Evolutionary conservation across 306 rosid species (phyloP).

Genomic region (Pyrus pyrifolia): DNA sequence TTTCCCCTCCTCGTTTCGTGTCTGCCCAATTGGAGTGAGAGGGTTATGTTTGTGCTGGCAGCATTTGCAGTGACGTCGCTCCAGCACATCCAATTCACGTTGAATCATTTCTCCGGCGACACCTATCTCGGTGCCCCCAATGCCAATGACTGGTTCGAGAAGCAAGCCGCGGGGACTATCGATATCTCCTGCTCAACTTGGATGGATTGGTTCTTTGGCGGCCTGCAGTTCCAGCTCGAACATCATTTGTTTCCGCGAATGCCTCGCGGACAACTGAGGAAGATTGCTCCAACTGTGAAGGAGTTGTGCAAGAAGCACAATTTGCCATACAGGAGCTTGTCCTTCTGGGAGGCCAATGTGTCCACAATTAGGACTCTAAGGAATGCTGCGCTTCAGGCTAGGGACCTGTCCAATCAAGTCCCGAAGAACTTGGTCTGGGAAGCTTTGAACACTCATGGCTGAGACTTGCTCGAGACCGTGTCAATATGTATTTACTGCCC

Average conservation of each 20-base stretch:
- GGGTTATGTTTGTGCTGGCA: slow-evolving; percentile 23
- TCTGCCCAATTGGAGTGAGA: slow-evolving; percentile 27
- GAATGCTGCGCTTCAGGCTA: slow-evolving; percentile 44
- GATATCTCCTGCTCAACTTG: slow-evolving; percentile 37
- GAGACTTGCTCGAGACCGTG: background rate
- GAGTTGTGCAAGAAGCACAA: slow-evolving; percentile 44
- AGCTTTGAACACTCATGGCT: slow-evolving; percentile 47
- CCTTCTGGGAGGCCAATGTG: slow-evolving; percentile 39
- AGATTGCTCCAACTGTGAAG: slow-evolving; percentile 28
- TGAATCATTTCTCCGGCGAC: slow-evolving; percentile 47
- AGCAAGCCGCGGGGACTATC: slow-evolving; percentile 41
- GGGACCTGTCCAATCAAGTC: slow-evolving; percentile 30
- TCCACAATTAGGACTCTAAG: slow-evolving; percentile 31
- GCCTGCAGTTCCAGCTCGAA: slow-evolving; percentile 48
- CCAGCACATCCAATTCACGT: slow-evolving; percentile 40
- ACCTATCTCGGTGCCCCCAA: slow-evolving; percentile 33
- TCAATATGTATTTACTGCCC: background rate
- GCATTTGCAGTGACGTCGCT: slow-evolving; percentile 31
- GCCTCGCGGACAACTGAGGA: slow-evolving; percentile 44
- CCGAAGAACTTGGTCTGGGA: slow-evolving; percentile 48
- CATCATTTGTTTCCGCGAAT: slow-evolving; percentile 44
- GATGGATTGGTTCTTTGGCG: slow-evolving; percentile 49
- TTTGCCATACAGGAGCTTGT: slow-evolving; percentile 41
- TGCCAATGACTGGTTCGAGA: slow-evolving; percentile 43
- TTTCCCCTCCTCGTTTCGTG: slow-evolving; percentile 26